Conservation (phyloP, 495 filamentous ascomycete genomes). For the Bacidia gigantensis region DNA sequence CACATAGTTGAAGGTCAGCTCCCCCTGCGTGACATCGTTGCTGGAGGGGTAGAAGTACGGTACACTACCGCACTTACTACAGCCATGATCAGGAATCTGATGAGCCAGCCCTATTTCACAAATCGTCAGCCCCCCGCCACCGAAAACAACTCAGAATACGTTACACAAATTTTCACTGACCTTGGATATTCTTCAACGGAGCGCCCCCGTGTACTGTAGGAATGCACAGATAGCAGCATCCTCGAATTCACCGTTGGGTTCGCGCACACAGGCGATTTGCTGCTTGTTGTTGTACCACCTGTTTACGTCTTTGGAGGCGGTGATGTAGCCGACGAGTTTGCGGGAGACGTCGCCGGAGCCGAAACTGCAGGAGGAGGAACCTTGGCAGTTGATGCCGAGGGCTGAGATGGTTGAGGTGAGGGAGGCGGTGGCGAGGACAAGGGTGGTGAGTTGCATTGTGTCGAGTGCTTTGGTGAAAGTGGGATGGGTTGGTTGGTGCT, state of each 20-base stretch:
- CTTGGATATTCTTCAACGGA: neutral
- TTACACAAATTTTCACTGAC: too few relatives aligned
- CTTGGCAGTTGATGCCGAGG: neutral
- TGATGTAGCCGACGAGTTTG: neutral
- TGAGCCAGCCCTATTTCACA: neutral
- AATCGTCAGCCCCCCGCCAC: too few relatives aligned
- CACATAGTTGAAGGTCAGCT: neutral
- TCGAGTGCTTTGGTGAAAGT: neutral
- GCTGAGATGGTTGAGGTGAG: neutral
- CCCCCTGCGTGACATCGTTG: neutral
- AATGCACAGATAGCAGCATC: neutral
- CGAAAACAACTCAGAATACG: too few relatives aligned
- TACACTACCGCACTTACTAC: neutral
- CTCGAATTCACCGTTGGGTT: neutral
- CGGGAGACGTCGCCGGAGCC: neutral
- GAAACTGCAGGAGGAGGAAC: neutral
- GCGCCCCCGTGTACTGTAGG: neutral
- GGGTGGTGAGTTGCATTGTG: neutral
- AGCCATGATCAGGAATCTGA: neutral
- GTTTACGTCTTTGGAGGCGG: neutral
- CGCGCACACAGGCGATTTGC: neutral
- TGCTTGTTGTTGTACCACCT: neutral
- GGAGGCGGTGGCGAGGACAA: neutral
- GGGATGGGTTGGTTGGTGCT: too few relatives aligned
- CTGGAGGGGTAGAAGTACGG: neutral